Conservation (phyloP, 257 asterid species). For the Osmanthus fragrans region DNA sequence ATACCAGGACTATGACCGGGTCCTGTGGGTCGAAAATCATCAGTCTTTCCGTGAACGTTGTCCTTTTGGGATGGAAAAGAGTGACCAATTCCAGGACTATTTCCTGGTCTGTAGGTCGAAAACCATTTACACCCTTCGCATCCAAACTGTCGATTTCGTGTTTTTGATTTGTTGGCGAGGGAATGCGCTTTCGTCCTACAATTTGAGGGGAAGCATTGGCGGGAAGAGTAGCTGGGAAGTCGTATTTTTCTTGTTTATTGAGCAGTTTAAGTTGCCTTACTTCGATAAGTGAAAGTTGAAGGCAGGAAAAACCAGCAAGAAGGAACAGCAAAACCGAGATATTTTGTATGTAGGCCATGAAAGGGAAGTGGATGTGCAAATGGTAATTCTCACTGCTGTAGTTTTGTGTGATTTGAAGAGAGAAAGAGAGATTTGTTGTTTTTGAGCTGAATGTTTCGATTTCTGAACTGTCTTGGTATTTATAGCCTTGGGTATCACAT, state of each 20-base stretch:
- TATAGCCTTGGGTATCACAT: slow-evolving; percentile 26
- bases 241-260: slow-evolving; percentile 17
- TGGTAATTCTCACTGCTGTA: background rate
- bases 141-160: slow-evolving; percentile 18
- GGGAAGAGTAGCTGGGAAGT: background rate
- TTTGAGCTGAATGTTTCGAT: slow-evolving; percentile 25
- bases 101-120: slow-evolving; percentile 59
- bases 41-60: slow-evolving; percentile 19
- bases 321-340: slow-evolving; percentile 32
- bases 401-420: background rate
- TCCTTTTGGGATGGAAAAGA: slow-evolving; percentile 18
- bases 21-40: slow-evolving; percentile 44
- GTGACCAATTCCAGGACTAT: slow-evolving; percentile 78
- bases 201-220: background rate
- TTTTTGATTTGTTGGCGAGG: slow-evolving; percentile 16
- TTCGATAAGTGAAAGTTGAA: slow-evolving; percentile 31
- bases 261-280: slow-evolving; percentile 46
- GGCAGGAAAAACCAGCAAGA: slow-evolving; percentile 31
- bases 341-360: slow-evolving; percentile 37
- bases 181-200: slow-evolving; percentile 4
- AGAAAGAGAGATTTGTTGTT: slow-evolving; percentile 17
- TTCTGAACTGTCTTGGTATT: slow-evolving; percentile 31
- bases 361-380: background rate
- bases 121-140: slow-evolving; percentile 14
- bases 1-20: slow-evolving; percentile 62